Percentiles rank a stretch among this genome's conserved stretches.
These are phyloP conservation scores for Trametes meyenii DNA, from an alignment of 768 basidiomycete genomes.

Conservation along the genomic window DNA sequence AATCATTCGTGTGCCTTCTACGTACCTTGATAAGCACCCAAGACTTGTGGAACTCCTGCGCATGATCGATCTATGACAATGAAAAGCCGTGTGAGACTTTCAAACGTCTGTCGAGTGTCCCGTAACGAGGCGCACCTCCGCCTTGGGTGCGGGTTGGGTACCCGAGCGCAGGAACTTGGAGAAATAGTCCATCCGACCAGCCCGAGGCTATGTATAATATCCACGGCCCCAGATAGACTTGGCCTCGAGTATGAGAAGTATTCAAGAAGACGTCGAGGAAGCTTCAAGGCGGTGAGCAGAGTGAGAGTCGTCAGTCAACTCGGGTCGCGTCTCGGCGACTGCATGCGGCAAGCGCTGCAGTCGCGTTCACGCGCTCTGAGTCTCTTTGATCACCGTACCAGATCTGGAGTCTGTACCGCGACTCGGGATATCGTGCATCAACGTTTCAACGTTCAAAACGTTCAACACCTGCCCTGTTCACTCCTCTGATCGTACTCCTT, in stretches of 20 bases:
- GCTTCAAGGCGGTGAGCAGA: not conserved
- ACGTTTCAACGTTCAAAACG: no score
- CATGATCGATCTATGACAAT: slow-evolving; percentile 51
- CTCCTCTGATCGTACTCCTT: no score
- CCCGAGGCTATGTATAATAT: not conserved
- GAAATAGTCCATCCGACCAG: slow-evolving; percentile 73
- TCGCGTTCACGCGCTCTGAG: not conserved
- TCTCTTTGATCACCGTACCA: no score
- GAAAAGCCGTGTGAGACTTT: not conserved
- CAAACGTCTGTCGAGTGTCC: not conserved
- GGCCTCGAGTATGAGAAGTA: not conserved
- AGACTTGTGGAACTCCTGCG: slow-evolving; percentile 72
- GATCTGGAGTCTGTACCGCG: no score
- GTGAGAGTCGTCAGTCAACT: not conserved
- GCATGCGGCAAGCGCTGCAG: not conserved
- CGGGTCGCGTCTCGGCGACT: not conserved
- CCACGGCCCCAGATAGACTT: not conserved
- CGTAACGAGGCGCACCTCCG: slow-evolving; percentile 36
- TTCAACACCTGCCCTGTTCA: no score
- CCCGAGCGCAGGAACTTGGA: slow-evolving; percentile 69
- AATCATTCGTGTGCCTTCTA: not conserved
- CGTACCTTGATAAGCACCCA: slow-evolving; percentile 76
- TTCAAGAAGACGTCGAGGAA: not conserved
- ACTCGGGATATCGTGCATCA: no score
- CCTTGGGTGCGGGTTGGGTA: slow-evolving; percentile 50